Evolutionary conservation across 2,329 filamentous ascomycete species (phyloP).

Genomic region (Phialemoniopsis sp.): DNA sequence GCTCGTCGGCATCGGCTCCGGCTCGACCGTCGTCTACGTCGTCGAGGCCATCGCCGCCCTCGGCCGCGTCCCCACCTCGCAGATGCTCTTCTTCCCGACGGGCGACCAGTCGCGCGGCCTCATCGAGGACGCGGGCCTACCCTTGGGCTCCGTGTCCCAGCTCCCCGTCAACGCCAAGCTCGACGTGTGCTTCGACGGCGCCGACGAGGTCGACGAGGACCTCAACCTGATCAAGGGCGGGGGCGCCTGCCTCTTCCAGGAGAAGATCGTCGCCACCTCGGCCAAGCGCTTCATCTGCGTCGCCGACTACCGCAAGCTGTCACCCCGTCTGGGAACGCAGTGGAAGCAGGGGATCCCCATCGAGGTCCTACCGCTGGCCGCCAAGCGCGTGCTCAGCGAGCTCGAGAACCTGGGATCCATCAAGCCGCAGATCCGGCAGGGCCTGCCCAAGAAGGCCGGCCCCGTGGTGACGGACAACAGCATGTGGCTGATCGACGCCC

Average conservation of each 20-base stretch:
- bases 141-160: conserved; percentile 73
- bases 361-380: conserved; percentile 84
- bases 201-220: conserved; percentile 92
- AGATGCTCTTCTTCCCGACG: conserved; percentile 86
- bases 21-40: conserved; percentile 79
- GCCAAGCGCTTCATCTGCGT: conserved; percentile 78
- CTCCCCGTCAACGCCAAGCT: conserved; percentile 57
- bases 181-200: conserved; percentile 92
- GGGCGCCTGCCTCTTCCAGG: conserved; percentile 95
- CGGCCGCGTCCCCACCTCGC: conserved; percentile 44
- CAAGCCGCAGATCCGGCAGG: conserved; percentile 67
- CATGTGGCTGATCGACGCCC: conserved; percentile 89
- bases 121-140: conserved; percentile 74
- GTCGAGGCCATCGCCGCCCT: conserved; percentile 73
- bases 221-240: conserved; percentile 98
- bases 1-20: conserved; percentile 76
- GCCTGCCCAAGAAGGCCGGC: conserved; percentile 72
- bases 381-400: conserved; percentile 69
- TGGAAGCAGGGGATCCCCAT: conserved; percentile 88
- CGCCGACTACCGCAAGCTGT: conserved; percentile 84
- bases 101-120: conserved; percentile 87
- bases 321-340: conserved; percentile 64
- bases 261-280: conserved; percentile 87
- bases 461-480: conserved; percentile 78
- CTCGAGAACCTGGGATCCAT: conserved; percentile 70